Evolutionary conservation across 768 basidiomycete genomes (phyloP).

Genomic region (Tylopilus sp.): DNA sequence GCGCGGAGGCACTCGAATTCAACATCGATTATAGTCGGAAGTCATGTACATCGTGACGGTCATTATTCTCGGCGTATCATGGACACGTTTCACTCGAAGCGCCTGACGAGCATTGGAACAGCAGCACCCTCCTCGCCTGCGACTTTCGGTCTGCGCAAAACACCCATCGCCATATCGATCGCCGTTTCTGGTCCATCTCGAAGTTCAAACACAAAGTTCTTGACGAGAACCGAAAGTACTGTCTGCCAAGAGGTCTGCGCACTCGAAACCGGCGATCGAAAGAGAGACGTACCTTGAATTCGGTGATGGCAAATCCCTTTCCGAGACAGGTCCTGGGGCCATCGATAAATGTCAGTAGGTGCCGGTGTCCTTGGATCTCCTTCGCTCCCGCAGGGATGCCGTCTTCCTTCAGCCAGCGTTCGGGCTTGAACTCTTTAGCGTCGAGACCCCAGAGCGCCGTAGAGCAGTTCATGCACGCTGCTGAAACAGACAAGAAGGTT

Average conservation of each 20-base stretch:
- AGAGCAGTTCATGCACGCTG: conserved; percentile 47
- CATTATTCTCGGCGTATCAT: no score
- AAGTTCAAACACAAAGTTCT: conserved; percentile 22
- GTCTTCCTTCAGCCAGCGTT: conserved; percentile 53
- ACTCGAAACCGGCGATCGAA: no score
- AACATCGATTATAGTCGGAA: no score
- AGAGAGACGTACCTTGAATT: conserved; percentile 30
- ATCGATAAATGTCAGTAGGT: conserved; percentile 50
- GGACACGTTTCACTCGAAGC: conserved; percentile 21
- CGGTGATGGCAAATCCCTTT: conserved; percentile 8
- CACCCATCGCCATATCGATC: conserved; percentile 11
- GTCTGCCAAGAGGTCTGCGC: no score
- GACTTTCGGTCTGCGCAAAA: conserved; percentile 20
- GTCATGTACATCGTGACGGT: no score
- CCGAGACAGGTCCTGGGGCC: conserved; percentile 42
- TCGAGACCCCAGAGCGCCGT: conserved; percentile 58
- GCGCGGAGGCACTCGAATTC: no score
- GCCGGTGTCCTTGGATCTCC: conserved; percentile 46
- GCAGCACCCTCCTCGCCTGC: conserved; percentile 22
- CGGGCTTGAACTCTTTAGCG: conserved; percentile 56
- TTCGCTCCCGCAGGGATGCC: conserved; percentile 33
- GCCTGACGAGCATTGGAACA: conserved; percentile 3
- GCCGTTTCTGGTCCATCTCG: conserved; percentile 15
- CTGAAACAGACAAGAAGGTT: conserved; percentile 40
- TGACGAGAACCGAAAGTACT: conserved; percentile 43